Evolutionary conservation across 2,329 filamentous ascomycete species (phyloP).

Genomic region (Zymoseptoria brevis): DNA sequence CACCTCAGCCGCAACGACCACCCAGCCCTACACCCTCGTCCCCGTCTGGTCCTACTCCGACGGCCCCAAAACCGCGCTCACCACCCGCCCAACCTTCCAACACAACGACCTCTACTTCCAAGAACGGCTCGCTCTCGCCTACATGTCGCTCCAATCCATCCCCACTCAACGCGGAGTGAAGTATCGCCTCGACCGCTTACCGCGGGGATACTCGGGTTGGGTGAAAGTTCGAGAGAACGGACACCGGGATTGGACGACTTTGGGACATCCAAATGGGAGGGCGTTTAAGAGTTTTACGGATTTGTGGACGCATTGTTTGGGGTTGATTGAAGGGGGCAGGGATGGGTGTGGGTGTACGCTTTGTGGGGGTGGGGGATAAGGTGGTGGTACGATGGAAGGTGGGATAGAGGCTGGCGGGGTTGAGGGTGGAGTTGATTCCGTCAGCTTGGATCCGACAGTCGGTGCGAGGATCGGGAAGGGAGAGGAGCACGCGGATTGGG

Average conservation of each 20-base stretch:
- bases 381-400: too few species aligned
- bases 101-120: background rate
- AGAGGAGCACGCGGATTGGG: background rate
- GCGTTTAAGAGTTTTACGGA: background rate
- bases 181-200: background rate
- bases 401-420: too few species aligned
- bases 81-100: background rate
- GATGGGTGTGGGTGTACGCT: background rate
- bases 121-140: background rate
- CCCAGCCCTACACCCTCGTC: background rate
- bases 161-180: background rate
- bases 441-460: background rate
- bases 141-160: background rate
- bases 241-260: background rate
- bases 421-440: too few species aligned
- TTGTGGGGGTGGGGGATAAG: background rate
- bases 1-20: background rate
- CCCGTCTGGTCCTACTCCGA: background rate
- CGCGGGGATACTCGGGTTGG: background rate
- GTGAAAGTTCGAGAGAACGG: background rate
- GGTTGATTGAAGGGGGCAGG: background rate
- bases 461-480: background rate
- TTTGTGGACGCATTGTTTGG: background rate
- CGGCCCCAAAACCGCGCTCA: too few species aligned
- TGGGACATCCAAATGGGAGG: background rate